Conservation (phyloP, 108 stramenopile species). For the Discostella stelligeroides region DNA sequence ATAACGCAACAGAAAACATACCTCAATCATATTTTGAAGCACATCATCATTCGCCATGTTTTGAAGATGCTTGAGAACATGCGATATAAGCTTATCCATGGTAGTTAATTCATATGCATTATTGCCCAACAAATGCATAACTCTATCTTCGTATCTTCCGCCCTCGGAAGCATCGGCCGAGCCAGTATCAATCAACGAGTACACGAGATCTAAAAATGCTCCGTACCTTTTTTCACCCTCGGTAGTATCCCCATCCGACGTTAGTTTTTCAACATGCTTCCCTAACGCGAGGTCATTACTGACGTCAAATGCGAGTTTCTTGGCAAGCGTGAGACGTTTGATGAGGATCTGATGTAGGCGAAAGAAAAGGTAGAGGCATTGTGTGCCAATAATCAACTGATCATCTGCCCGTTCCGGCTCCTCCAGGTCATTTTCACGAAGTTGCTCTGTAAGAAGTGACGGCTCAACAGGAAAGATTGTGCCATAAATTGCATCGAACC, state of each 20-base stretch:
- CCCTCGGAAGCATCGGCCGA: conserved; percentile 59
- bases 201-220: conserved; percentile 74
- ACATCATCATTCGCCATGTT: conserved; percentile 83
- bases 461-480: conserved; percentile 69
- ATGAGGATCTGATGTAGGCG: conserved; percentile 84
- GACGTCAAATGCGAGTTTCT: conserved; percentile 63
- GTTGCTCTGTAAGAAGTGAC: conserved; percentile 70
- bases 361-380: conserved; percentile 87
- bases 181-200: conserved; percentile 65
- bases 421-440: conserved; percentile 63
- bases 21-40: conserved; percentile 78
- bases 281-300: conserved; percentile 59
- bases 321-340: conserved; percentile 77
- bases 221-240: conserved; percentile 77
- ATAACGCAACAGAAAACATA: conserved; percentile 5
- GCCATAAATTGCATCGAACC: conserved; percentile 70
- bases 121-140: conserved; percentile 83
- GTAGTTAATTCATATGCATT: conserved; percentile 85
- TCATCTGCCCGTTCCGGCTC: conserved; percentile 63
- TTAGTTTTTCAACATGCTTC: conserved; percentile 77
- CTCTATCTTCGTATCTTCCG: conserved; percentile 81
- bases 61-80: conserved; percentile 85
- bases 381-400: conserved; percentile 82
- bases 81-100: conserved; percentile 89
- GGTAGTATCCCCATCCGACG: conserved; percentile 43